These are phyloP conservation scores for Dendrobium huoshanense DNA, from an alignment of 106 monocot species.

Conservation along the genomic window DNA sequence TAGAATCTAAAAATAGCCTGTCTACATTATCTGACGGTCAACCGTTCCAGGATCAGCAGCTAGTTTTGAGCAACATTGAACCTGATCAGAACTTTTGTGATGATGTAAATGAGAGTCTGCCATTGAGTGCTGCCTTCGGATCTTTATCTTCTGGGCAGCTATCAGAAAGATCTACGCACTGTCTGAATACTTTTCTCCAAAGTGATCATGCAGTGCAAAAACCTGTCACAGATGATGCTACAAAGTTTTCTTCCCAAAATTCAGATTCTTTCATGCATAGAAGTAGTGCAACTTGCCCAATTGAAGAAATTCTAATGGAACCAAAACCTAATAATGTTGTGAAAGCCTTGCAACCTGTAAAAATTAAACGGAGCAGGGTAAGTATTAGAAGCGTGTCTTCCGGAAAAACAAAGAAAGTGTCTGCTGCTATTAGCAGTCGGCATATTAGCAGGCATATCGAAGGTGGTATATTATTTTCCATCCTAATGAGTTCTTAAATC, in stretches of 20 bases:
- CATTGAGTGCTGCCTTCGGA: background rate
- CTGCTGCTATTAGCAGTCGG: slow-evolving; percentile 8
- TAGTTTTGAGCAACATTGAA: slow-evolving; percentile 2
- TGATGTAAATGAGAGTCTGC: slow-evolving; percentile 16
- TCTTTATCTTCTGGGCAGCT: background rate
- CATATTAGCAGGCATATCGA: slow-evolving; percentile 44
- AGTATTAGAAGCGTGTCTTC: slow-evolving; percentile 13
- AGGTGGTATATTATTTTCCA: slow-evolving; percentile 43
- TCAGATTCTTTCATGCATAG: slow-evolving; percentile 13
- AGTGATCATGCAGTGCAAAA: background rate
- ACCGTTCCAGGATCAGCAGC: background rate
- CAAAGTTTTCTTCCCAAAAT: slow-evolving; percentile 21
- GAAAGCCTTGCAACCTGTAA: slow-evolving; percentile 30
- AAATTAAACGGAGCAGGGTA: slow-evolving; percentile 27
- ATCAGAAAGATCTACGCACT: background rate
- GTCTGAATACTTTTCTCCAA: background rate
- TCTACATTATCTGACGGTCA: slow-evolving; percentile 15
- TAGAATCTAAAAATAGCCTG: slow-evolving; percentile 12
- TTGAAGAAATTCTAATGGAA: slow-evolving; percentile 17
- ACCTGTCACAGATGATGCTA: background rate
- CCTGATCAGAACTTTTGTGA: slow-evolving; percentile 6
- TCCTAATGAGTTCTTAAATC: background rate
- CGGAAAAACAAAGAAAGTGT: slow-evolving; percentile 27
- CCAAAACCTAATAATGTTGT: slow-evolving; percentile 19
- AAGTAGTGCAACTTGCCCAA: slow-evolving; percentile 2